Conservation (phyloP, 768 basidiomycete species). For the Xanthoconium stramineum region DNA sequence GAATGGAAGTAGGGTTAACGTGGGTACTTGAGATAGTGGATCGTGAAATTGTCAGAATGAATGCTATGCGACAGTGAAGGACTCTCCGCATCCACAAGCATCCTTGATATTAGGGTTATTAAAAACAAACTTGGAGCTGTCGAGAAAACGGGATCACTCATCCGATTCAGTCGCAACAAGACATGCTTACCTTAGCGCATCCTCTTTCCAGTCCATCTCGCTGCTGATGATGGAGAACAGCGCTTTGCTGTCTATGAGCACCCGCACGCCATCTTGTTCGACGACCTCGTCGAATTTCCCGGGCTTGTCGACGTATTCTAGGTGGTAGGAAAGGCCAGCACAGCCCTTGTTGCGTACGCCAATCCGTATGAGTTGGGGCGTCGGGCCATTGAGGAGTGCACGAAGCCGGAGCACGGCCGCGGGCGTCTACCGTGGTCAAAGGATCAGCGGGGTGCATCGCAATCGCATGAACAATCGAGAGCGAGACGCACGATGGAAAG, state of each 20-base stretch:
- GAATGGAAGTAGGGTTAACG: neutral
- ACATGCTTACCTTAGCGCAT: conserved; percentile 64
- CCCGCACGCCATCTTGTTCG: conserved; percentile 90
- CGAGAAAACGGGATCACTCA: conserved; percentile 2
- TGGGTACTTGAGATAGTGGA: conserved; percentile 13
- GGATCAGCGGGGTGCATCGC: neutral
- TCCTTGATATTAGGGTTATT: conserved; percentile 94
- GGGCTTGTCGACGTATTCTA: conserved; percentile 91
- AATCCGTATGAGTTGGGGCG: conserved; percentile 89
- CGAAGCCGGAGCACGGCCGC: conserved; percentile 70
- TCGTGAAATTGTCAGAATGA: conserved; percentile 6
- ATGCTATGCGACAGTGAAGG: conserved; percentile 58
- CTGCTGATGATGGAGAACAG: conserved; percentile 97
- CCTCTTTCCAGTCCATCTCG: conserved; percentile 99
- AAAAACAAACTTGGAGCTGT: conserved; percentile 76
- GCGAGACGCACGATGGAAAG: conserved; percentile 57
- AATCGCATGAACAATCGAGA: neutral
- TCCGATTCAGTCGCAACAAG: neutral
- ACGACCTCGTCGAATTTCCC: conserved; percentile 95
- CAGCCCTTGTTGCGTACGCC: conserved; percentile 98
- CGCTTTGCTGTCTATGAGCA: conserved; percentile 95
- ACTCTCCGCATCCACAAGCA: conserved; percentile 93
- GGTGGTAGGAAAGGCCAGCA: conserved; percentile 79
- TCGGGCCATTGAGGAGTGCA: conserved; percentile 73
- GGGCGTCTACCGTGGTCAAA: conserved; percentile 59